Conservation (phyloP, 148 eudicot species). For the Nyssa sinensis region DNA sequence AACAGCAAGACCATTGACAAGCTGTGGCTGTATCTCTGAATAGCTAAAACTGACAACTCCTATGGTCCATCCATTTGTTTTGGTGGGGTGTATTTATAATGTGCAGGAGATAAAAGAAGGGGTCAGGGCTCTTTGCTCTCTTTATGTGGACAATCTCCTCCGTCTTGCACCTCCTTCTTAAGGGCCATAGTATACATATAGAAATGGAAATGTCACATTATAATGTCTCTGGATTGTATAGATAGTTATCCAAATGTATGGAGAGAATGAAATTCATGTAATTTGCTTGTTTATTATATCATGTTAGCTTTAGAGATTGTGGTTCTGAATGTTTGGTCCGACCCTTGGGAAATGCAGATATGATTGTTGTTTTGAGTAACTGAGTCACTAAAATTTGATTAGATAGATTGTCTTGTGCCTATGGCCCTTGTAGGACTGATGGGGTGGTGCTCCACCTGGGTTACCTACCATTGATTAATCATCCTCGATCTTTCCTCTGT, state of each 20-base stretch:
- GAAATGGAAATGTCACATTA: background rate
- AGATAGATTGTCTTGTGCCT: background rate
- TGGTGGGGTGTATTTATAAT: background rate
- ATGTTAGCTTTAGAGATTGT: background rate
- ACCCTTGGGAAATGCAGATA: background rate
- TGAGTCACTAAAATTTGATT: background rate
- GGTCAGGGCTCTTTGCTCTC: background rate
- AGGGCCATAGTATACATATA: background rate
- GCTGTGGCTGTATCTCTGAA: background rate
- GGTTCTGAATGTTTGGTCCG: background rate
- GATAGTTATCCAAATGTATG: background rate
- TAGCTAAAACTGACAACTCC: background rate
- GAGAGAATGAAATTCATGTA: conserved; percentile 2
- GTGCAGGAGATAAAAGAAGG: background rate
- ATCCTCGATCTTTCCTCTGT: too few relatives aligned
- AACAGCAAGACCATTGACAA: background rate
- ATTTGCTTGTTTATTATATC: background rate
- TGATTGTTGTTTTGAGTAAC: background rate
- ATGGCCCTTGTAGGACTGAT: too few relatives aligned
- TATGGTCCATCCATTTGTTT: background rate
- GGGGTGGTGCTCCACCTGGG: too few relatives aligned
- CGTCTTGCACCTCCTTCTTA: background rate
- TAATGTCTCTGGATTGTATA: background rate
- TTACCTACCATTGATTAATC: too few relatives aligned
- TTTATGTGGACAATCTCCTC: background rate